A percentile compares a stretch with the other conserved stretches of the same genome.
Conservation (phyloP, 2,329 filamentous ascomycete species). For the Epichloe scottii region DNA sequence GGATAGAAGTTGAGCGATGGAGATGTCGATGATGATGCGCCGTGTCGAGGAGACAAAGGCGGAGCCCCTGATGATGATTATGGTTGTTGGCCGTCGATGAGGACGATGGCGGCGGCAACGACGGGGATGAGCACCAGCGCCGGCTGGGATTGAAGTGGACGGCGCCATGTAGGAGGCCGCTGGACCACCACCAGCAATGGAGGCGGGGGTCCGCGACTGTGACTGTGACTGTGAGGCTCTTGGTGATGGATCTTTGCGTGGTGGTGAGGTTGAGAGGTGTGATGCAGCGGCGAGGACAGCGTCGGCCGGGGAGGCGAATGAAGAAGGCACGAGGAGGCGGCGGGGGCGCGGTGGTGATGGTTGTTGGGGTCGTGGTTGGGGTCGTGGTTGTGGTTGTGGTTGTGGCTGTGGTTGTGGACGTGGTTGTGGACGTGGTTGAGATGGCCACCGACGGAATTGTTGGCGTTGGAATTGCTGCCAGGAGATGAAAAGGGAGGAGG, state of each 20-base stretch:
- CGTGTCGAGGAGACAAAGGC: constrained; percentile 31
- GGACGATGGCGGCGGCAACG: constrained; percentile 18
- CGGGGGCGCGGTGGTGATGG: constrained; percentile 15
- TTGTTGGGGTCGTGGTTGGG: constrained; percentile 13
- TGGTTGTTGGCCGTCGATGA: constrained; percentile 10
- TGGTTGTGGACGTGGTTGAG: constrained; percentile 10
- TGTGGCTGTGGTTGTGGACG: constrained; percentile 9
- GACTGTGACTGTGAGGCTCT: constrained; percentile 11
- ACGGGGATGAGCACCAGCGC: constrained; percentile 17
- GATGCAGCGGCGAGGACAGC: constrained; percentile 11
- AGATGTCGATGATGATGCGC: constrained; percentile 17
- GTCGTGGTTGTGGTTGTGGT: constrained; percentile 1
- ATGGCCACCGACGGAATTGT: constrained; percentile 17
- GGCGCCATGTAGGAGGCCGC: constrained; percentile 23
- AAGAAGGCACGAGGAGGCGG: constrained; percentile 18
- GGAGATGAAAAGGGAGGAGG: constrained; percentile 19
- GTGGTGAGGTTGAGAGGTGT: constrained; percentile 2
- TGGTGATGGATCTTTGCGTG: constrained; percentile 1
- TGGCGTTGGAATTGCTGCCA: constrained; percentile 17
- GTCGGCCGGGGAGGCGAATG: constrained; percentile 17
- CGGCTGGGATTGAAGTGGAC: constrained; percentile 13
- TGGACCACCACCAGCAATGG: not conserved
- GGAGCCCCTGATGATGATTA: constrained; percentile 16
- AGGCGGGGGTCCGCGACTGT: constrained; percentile 11
- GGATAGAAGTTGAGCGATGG: constrained; percentile 13